phyloP scores from a whole-genome alignment of 2,329 filamentous ascomycete species.

The Monosporascus sp. region DNA sequence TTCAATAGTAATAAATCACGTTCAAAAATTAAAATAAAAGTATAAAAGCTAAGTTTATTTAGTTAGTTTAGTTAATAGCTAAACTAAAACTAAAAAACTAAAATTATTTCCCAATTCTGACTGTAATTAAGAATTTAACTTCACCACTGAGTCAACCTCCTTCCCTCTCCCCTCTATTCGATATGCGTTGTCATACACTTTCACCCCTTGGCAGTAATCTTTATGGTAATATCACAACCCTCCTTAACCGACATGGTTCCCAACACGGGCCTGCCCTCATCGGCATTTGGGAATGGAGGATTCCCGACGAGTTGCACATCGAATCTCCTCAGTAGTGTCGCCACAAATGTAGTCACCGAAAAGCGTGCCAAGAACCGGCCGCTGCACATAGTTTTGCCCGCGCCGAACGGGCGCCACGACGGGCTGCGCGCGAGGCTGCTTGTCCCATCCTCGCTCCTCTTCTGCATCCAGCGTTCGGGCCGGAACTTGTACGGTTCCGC shows the following conservation, averaged over 20 bases:
- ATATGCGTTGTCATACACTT: too few species aligned
- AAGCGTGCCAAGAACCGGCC: conserved; percentile 16
- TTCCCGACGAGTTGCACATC: conserved; percentile 6
- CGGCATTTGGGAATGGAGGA: conserved; percentile 2
- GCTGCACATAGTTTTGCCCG: conserved; percentile 21
- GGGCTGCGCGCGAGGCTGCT: conserved; percentile 8
- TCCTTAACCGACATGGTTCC: conserved; percentile 10
- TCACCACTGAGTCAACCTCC: too few species aligned
- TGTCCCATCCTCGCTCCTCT: neutral
- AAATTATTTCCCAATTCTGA: too few species aligned
- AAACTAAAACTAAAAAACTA: too few species aligned
- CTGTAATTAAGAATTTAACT: too few species aligned
- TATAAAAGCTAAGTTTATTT: too few species aligned
- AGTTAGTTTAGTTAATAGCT: too few species aligned
- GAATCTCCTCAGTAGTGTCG: conserved; percentile 18
- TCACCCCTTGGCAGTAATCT: too few species aligned
- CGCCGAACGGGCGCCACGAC: conserved; percentile 23
- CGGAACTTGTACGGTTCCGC: conserved; percentile 7
- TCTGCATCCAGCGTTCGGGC: conserved; percentile 5
- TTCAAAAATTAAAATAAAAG: too few species aligned
- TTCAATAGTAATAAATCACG: too few species aligned
- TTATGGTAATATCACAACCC: neutral
- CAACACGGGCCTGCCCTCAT: conserved; percentile 10
- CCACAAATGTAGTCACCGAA: conserved; percentile 12
- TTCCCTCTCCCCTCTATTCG: too few species aligned